Conservation (phyloP, 2,329 filamentous ascomycete genomes). For the Fusarium fujikuroi region DNA sequence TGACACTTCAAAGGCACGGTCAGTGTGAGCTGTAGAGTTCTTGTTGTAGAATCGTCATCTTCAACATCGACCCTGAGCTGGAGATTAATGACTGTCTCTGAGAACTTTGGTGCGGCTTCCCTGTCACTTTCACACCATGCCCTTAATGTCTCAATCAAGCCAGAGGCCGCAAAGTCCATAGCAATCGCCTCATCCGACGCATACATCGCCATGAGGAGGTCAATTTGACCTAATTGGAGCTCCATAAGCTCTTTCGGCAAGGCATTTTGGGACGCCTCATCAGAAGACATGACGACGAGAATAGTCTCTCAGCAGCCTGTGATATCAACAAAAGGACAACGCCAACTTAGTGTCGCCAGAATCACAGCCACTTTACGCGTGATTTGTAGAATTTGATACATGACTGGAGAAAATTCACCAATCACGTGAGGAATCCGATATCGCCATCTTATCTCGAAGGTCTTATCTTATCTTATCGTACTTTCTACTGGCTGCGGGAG, state of each 20-base stretch:
- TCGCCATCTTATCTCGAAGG: not conserved
- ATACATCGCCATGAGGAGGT: constrained; percentile 65
- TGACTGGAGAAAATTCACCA: not conserved
- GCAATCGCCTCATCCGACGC: constrained; percentile 50
- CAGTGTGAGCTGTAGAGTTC: constrained; percentile 49
- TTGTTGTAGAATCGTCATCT: not conserved
- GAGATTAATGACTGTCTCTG: constrained; percentile 32
- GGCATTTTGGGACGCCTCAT: not conserved
- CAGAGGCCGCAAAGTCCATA: constrained; percentile 39
- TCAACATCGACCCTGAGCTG: constrained; percentile 42
- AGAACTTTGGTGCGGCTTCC: constrained; percentile 1
- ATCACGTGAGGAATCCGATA: not conserved
- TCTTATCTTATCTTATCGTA: constrained; percentile 1
- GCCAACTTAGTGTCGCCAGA: no score
- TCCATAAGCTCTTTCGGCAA: constrained; percentile 58
- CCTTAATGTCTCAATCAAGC: constrained; percentile 32
- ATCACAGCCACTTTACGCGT: not conserved
- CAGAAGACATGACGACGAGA: not conserved
- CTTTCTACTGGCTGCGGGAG: no score
- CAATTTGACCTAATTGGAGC: constrained; percentile 60
- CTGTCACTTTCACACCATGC: constrained; percentile 38
- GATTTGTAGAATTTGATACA: constrained; percentile 2
- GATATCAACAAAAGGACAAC: accelerated
- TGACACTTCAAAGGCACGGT: constrained; percentile 47
- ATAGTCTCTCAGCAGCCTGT: accelerated